Base-by-base conservation (phyloP, 2,329 filamentous ascomycete genomes). In the Dactylellina leptospora region DNA sequence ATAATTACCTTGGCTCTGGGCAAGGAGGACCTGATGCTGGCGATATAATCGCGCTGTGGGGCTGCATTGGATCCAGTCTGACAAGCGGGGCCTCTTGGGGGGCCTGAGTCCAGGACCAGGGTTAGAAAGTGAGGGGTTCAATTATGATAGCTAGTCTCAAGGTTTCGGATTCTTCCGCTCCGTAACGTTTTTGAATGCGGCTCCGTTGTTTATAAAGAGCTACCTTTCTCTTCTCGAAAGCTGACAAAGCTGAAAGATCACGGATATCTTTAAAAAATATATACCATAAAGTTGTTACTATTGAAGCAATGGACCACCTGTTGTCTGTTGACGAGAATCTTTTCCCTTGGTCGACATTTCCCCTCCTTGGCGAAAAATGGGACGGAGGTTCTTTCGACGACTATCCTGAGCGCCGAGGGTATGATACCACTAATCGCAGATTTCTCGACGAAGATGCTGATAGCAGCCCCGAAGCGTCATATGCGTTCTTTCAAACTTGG, bases 401-500 rank as follows among this genome's bases (percentile, higher is more conserved):
- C 9, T 73, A 73, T 44, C 61, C 69, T n/a, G 1, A 61, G 40
- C 69, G 69, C 27, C 50, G 55, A 18, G 27, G 51, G 27, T 73
- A 38, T 25, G 61, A 73, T 56, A 27, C 42, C 3, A 45, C 40
- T 18, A 66, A 54, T 2, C 69, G 59, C 16, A 55, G 56, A 18
- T 73, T 68, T 40, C 28, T 28, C 33, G 47, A 9, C 23, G 59
- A 58, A n/a, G 60, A 20, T 9, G 69, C 40, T 16, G 69, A 61
- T 25, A 68, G 48, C 20, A 68, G 50, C 50, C 69, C 42, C 2
- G 69, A 73, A 22, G 61, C 59, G 18, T 42, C 68, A 0, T 73
- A 61, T 28, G 55, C 54, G 13, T 73, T 73, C 40, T 61, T 50
- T 16, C 69, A 73, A 33, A 66, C 54, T n/a, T 73, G 69, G 69